phyloP scores from a whole-genome alignment of 306 rosid species.

The Gastrolobium villosum region DNA sequence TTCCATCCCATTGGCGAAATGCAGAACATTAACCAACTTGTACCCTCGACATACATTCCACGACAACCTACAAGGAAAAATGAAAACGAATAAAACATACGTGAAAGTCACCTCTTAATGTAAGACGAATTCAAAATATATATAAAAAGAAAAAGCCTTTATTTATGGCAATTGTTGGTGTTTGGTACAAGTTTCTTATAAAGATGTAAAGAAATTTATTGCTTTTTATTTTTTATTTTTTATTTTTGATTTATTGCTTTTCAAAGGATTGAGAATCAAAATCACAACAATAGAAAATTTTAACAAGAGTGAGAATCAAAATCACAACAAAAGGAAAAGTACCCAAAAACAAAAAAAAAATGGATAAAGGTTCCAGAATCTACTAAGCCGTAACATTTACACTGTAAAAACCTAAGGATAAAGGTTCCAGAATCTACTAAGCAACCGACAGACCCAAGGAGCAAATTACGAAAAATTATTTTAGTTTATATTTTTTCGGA shows the following conservation, averaged over 20 bases:
- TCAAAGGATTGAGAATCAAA: no score
- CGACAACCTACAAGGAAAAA: constrained; percentile 50
- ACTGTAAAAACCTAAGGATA: no score
- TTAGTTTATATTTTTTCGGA: no score
- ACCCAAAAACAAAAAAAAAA: constrained; percentile 1
- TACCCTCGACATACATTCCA: constrained; percentile 17
- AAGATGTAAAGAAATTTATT: constrained; percentile 8
- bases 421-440: no score
- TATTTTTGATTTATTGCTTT: no score
- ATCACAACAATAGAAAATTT: no score
- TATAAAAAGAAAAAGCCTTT: background rate
- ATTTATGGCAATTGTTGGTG: background rate
- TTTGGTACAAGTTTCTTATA: background rate
- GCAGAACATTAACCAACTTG: constrained; percentile 25
- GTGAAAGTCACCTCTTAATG: background rate
- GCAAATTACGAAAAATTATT: no score
- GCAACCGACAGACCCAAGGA: no score
- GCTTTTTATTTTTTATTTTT: no score
- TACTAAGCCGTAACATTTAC: no score
- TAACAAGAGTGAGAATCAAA: no score
- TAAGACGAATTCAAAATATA: background rate
- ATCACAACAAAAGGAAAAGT: no score
- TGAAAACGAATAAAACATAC: background rate
- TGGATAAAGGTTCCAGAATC: constrained; percentile 81
- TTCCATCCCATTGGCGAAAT: constrained; percentile 12